Conservation (phyloP, 176 grass and related monocot species). For the maize (Zea mays) region DNA sequence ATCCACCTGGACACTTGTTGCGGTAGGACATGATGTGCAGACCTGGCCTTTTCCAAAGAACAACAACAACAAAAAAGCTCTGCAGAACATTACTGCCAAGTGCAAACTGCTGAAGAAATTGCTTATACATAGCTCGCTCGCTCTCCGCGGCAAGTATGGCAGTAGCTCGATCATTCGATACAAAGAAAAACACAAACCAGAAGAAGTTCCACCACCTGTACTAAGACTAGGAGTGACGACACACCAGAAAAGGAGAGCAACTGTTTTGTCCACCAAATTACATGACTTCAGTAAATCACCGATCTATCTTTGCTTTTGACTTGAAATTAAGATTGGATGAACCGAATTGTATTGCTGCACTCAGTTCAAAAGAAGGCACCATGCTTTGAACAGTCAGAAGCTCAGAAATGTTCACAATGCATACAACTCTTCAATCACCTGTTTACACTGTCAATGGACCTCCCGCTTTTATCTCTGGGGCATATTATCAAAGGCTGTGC, state of each 20-base stretch:
- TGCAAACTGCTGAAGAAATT: background rate
- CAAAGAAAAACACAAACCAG: background rate
- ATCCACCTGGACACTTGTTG: background rate
- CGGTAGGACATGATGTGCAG: background rate
- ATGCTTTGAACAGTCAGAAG: background rate
- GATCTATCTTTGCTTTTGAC: background rate
- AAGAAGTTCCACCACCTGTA: background rate
- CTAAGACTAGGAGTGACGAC: background rate
- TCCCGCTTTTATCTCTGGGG: no score
- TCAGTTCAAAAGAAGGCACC: background rate
- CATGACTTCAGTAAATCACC: background rate
- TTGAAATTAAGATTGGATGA: slow-evolving; percentile 7
- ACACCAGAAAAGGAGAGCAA: background rate
- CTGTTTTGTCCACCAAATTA: background rate
- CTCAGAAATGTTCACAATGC: background rate
- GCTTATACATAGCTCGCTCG: background rate
- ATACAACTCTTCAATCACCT: background rate
- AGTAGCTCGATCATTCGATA: background rate
- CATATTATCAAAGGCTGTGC: no score
- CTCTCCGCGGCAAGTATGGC: background rate
- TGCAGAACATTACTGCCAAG: background rate
- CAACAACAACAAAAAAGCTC: no score
- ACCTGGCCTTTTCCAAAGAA: no score
- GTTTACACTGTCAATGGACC: background rate
- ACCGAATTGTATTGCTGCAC: background rate